A percentile compares a stretch with the other conserved stretches of the same genome.
Conservation (phyloP, 306 rosid genomes). For the Hylodesmum podocarpum region DNA sequence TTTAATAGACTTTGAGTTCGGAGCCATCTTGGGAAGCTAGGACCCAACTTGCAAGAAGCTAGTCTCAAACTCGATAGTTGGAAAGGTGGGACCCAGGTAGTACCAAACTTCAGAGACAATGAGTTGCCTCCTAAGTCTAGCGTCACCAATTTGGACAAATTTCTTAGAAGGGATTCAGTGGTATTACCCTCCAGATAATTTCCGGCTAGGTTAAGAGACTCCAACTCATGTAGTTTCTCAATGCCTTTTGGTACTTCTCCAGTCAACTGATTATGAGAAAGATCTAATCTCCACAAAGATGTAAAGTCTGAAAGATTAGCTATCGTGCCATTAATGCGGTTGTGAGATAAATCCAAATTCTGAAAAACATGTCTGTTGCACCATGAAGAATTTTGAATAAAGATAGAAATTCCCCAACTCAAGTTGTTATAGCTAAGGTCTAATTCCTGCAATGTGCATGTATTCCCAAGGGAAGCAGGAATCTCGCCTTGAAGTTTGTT, state of each 20-base stretch:
- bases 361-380: not conserved
- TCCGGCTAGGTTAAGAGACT: accelerated
- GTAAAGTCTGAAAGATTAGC: not conserved
- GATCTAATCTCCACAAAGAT: not conserved
- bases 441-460: not conserved
- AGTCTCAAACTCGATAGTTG: too few relatives aligned
- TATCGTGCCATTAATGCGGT: too few relatives aligned
- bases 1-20: accelerated
- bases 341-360: too few relatives aligned
- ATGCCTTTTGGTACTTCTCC: not conserved
- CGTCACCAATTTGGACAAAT: too few relatives aligned
- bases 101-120: too few relatives aligned
- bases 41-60: too few relatives aligned
- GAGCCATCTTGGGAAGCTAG: constrained; percentile 18
- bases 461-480: not conserved
- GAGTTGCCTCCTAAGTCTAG: too few relatives aligned
- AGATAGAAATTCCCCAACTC: not conserved
- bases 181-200: not conserved
- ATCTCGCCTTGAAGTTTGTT: not conserved
- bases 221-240: not conserved
- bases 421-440: not conserved
- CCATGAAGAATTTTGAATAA: not conserved
- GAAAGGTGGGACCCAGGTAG: too few relatives aligned
- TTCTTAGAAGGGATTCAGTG: too few relatives aligned
- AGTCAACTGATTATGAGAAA: too few relatives aligned